phyloP scores from a whole-genome alignment of 768 basidiomycete genomes.

The Pulveroboletus ravenelii region DNA sequence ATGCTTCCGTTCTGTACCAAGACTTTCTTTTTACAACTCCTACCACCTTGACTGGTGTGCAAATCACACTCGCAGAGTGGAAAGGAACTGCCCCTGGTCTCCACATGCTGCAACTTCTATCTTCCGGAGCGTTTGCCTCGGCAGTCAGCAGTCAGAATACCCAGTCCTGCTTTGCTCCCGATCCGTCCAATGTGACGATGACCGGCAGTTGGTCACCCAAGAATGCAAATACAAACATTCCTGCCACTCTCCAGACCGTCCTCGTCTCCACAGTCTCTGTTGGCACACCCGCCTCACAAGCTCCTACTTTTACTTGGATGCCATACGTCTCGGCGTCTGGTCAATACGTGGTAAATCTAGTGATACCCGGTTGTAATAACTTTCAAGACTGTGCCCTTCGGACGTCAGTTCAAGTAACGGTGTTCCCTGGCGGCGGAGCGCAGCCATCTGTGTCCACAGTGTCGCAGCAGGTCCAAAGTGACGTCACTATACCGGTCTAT shows the following conservation, averaged over 20 bases:
- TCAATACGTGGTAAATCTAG: constrained; percentile 75
- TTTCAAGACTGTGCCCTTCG: constrained; percentile 77
- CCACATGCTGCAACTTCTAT: constrained; percentile 88
- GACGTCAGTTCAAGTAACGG: constrained; percentile 76
- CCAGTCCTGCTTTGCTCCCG: constrained; percentile 73
- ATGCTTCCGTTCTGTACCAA: constrained; percentile 78
- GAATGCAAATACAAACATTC: constrained; percentile 63
- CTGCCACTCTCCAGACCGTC: constrained; percentile 76
- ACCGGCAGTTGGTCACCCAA: constrained; percentile 70
- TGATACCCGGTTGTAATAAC: constrained; percentile 81
- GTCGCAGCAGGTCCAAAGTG: constrained; percentile 64
- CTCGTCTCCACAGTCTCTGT: constrained; percentile 64
- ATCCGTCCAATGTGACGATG: constrained; percentile 59
- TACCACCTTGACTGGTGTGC: constrained; percentile 79
- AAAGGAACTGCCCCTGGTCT: constrained; percentile 74
- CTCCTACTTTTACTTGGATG: constrained; percentile 84
- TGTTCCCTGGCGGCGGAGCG: constrained; percentile 71
- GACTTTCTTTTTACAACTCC: constrained; percentile 80
- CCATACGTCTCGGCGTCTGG: constrained; percentile 92
- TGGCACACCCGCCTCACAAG: constrained; percentile 52
- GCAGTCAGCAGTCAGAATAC: constrained; percentile 57
- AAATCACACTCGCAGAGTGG: constrained; percentile 76
- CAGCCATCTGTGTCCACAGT: constrained; percentile 65
- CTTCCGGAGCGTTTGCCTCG: constrained; percentile 87
- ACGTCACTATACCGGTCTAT: constrained; percentile 65